These are phyloP conservation scores for Petrea volubilis DNA, from an alignment of 257 asterid genomes.

Conservation along the genomic window DNA sequence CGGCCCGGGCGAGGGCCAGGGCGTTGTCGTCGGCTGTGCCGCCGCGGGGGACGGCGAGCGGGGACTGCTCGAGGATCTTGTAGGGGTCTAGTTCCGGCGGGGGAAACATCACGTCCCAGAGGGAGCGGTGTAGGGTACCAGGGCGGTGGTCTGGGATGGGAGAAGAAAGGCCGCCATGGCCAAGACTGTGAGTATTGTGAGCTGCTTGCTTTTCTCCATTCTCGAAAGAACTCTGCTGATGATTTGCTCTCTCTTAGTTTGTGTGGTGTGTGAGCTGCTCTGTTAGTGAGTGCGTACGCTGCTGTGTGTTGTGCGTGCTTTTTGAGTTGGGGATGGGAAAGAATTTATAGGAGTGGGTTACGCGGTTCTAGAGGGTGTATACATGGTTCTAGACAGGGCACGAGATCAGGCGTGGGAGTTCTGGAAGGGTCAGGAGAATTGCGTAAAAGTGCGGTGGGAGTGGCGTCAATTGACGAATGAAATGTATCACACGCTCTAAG, in stretches of 20 bases:
- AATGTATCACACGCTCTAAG: not conserved
- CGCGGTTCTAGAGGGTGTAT: not conserved
- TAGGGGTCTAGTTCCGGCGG: constrained; percentile 38
- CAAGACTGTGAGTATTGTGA: not conserved
- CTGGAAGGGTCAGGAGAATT: constrained; percentile 25
- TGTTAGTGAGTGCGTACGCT: not conserved
- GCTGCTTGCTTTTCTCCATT: constrained; percentile 16
- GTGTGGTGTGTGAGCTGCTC: not conserved
- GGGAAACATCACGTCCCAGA: constrained; percentile 36
- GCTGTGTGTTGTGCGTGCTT: not conserved
- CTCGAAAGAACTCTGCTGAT: not conserved
- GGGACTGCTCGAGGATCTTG: constrained; percentile 46
- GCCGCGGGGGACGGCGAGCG: constrained; percentile 26
- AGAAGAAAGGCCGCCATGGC: constrained; percentile 4
- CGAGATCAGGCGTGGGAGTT: not conserved
- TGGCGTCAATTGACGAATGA: not conserved
- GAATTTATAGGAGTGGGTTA: constrained; percentile 7
- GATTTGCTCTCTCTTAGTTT: not conserved
- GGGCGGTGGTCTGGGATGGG: constrained; percentile 26
- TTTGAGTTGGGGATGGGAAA: not conserved
- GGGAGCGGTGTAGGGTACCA: constrained; percentile 41
- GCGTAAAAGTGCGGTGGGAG: not conserved
- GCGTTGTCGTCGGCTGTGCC: constrained; percentile 26
- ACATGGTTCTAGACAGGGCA: constrained; percentile 1
- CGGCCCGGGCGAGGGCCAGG: constrained; percentile 57